Evolutionary conservation across 306 rosid genomes (phyloP), one percentile per base, ranked within the genome.

Genomic region (Ormosia semicastrata): DNA sequence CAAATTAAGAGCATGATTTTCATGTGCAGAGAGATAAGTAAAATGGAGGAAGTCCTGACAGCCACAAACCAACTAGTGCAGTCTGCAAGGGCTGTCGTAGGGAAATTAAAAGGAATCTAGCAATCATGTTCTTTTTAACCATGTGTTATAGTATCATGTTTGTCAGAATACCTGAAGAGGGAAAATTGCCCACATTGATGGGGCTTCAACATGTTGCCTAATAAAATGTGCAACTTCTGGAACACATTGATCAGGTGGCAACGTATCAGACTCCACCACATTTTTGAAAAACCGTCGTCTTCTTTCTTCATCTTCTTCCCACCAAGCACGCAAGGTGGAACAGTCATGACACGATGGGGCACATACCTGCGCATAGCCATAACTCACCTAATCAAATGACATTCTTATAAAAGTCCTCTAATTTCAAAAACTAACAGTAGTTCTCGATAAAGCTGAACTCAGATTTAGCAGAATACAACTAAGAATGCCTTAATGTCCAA

Each of bases 171-270:
- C 99, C 99, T 95, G 99, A 77, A 95, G 96, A 13, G 99, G 99
- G 85, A 93, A 95, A 87, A 95, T 93, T 24, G 98, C 98, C 99
- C 98, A 95, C 99, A 95, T 95, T 52, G 99, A 95, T 79, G 99
- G 99, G 73, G 99, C 85, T 89, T 95, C 98, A 79, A 92, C 36
- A 79, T 95, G 99, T 78, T 95, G 94, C 89, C 85, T 85, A 67
- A 88, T 44, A 62, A 88, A 93, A 88, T 90, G 62, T 44, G 88
- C 96, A 69, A 95, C 69, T 33, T 95, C 99, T 14, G 99, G 93
- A 85, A 81, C 82, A 70, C 98, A 95, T 58, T 62, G 89, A 68
- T 82, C 86, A 2, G 97, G 96, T 32, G 99, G 94, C 84, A 89
- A 73, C 67, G 18, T 76, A 64, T 95, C 89, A 13, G 97, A 88